These are phyloP conservation scores for Rhynchosporium agropyri DNA, from an alignment of 2,329 filamentous ascomycete species.

Conservation along the genomic window DNA sequence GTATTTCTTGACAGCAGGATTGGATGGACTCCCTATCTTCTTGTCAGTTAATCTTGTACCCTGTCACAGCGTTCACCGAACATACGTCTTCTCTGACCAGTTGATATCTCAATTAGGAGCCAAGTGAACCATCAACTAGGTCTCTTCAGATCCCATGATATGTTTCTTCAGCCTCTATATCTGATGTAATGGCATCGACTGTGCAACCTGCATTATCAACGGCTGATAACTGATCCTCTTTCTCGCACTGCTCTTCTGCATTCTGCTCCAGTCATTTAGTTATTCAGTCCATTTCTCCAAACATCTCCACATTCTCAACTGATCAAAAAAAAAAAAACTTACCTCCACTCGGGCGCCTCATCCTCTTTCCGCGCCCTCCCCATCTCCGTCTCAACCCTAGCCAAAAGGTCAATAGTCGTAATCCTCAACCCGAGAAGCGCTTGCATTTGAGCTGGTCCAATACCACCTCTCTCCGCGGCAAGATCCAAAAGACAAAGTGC, in stretches of 20 bases:
- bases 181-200: constrained; percentile 5
- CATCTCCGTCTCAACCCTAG: constrained; percentile 2
- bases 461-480: constrained; percentile 9
- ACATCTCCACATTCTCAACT: no score
- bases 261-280: background rate
- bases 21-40: no score
- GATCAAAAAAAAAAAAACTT: background rate
- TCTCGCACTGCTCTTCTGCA: background rate
- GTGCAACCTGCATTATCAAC: background rate
- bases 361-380: background rate
- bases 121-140: no score
- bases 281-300: background rate
- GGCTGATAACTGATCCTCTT: constrained; percentile 1
- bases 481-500: constrained; percentile 11
- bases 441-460: background rate
- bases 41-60: no score
- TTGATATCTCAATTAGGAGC: no score
- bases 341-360: background rate
- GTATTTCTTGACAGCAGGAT: no score
- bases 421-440: constrained; percentile 5
- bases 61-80: no score
- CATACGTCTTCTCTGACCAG: no score
- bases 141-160: no score
- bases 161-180: background rate
- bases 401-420: constrained; percentile 15